Evolutionary conservation across 345 rosid genomes (phyloP), one percentile per base, ranked within the genome.

Genomic region (Salix udensis): DNA sequence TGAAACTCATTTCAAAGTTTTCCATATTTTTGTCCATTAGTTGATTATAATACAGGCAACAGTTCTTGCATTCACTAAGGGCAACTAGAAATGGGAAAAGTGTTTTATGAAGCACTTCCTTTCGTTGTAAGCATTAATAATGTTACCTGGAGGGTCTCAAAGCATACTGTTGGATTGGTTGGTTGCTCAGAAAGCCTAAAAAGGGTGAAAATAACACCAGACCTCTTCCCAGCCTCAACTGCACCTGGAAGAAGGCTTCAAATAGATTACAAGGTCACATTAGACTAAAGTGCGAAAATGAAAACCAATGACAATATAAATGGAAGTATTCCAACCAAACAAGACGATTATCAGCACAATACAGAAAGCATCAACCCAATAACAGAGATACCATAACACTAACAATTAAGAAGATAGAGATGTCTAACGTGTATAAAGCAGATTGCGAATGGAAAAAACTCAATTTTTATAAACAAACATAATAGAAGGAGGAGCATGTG

Each of bases 121-220:
- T 40, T 40, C n/a, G 44, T 40, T 40, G 44, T 40, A 12, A 9
- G 12, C 44, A 40, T 40, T 11, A 40, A 40, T 40, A 68, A 67
- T 66, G 70, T 80, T 86, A 93, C 98, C 97, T 91, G 97, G 75
- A 95, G 91, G 72, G 97, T 86, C 89, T 93, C 98, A 85, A 91
- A 78, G 85, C 94, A 91, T 77, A 86, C 85, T 58, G 89, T 72
- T 76, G 90, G 84, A 73, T 79, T 88, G 73, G 78, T 82, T 76
- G 83, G 72, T 72, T 78, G 80, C 81, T 87, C 90, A 21, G 94
- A 91, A 80, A 85, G 82, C 65, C 52, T 84, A 82, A 89, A 84
- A 74, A 93, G 79, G 48, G 87, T 88, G 68, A 48, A 77, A 70
- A 95, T 87, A 82, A 90, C 87, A 81, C 93, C 90, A 0, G 88